A percentile compares a stretch with the other conserved stretches of the same genome.
These are phyloP conservation scores for Psilocybe sp. DNA, from an alignment of 768 basidiomycete species.

Conservation along the genomic window DNA sequence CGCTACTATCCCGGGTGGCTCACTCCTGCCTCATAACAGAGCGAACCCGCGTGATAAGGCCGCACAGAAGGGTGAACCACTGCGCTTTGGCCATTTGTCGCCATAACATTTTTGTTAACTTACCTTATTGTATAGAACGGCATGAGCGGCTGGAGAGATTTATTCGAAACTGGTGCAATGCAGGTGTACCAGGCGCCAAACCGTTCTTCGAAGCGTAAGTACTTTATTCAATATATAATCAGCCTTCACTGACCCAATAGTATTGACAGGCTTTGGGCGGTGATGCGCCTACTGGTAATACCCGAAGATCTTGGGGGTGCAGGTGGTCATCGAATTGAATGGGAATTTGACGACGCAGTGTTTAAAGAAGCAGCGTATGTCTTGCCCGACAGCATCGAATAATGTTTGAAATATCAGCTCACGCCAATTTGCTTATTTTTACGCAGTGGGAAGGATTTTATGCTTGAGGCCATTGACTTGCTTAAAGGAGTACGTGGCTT, in stretches of 20 bases:
- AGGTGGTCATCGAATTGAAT: constrained; percentile 68
- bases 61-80: constrained; percentile 60
- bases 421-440: constrained; percentile 16
- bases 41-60: constrained; percentile 57
- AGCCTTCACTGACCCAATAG: constrained; percentile 6
- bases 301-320: constrained; percentile 82
- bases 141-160: constrained; percentile 75
- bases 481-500: constrained; percentile 79
- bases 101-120: not conserved
- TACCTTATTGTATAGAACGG: constrained; percentile 46
- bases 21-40: constrained; percentile 71
- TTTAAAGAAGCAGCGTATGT: constrained; percentile 93
- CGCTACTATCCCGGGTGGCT: constrained; percentile 77
- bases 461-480: constrained; percentile 86
- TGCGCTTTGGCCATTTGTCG: constrained; percentile 1
- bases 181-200: constrained; percentile 85
- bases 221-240: constrained; percentile 4
- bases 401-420: constrained; percentile 15
- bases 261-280: constrained; percentile 57
- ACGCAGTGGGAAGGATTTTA: constrained; percentile 86
- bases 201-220: constrained; percentile 76
- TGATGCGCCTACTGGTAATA: constrained; percentile 78
- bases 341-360: constrained; percentile 94
- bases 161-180: constrained; percentile 77
- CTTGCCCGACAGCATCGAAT: constrained; percentile 5